A percentile compares a stretch with the other conserved stretches of the same genome.
Evolutionary conservation across 305 asterid species (phyloP).

Genomic region (Euphrasia arctica): DNA sequence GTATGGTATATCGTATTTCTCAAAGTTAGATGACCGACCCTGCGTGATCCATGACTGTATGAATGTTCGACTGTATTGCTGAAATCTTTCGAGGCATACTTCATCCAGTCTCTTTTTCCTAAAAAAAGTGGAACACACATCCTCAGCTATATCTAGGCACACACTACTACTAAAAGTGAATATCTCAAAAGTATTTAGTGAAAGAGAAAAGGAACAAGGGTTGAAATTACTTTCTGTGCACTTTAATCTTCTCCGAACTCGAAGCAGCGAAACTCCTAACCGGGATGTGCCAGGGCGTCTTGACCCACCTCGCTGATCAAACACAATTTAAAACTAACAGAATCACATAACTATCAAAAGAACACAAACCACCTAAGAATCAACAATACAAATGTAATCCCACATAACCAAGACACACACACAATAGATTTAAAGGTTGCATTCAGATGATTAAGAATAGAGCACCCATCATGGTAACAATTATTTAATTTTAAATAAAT

Average conservation of each 20-base stretch:
- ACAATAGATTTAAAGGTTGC: neutral
- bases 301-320: constrained; percentile 48
- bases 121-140: constrained; percentile 23
- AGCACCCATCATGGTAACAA: constrained; percentile 9
- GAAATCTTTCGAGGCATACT: constrained; percentile 81
- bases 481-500: neutral
- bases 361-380: neutral
- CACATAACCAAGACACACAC: neutral
- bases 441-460: constrained; percentile 21
- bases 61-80: constrained; percentile 81
- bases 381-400: neutral
- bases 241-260: constrained; percentile 50
- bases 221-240: constrained; percentile 57
- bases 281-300: constrained; percentile 29
- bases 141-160: neutral
- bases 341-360: constrained; percentile 3
- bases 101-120: constrained; percentile 94
- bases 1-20: constrained; percentile 13
- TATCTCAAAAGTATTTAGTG: neutral
- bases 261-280: constrained; percentile 58
- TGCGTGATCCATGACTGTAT: constrained; percentile 94
- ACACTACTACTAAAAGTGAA: constrained; percentile 5
- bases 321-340: constrained; percentile 21
- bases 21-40: constrained; percentile 44
- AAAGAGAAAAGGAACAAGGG: constrained; percentile 15